These are phyloP conservation scores for Phialemonium atrogriseum DNA, from an alignment of 2,329 filamentous ascomycete genomes.

Conservation along the genomic window DNA sequence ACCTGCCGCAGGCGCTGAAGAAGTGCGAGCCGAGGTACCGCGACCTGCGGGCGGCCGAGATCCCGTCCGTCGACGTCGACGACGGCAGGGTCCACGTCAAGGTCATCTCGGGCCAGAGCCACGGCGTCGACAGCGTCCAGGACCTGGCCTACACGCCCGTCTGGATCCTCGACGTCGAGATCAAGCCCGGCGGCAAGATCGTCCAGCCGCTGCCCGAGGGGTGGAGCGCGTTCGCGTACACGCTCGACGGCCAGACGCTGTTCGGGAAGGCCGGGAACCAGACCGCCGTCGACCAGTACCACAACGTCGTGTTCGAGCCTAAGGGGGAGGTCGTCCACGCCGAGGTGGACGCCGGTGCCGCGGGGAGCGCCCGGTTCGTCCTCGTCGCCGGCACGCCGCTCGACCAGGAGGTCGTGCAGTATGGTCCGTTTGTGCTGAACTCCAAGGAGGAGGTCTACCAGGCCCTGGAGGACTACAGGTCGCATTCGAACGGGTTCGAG, in stretches of 20 bases:
- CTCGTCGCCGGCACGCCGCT: slow-evolving; percentile 72
- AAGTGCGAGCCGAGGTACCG: slow-evolving; percentile 86
- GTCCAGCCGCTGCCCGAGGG: slow-evolving; percentile 65
- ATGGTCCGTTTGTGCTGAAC: slow-evolving; percentile 76
- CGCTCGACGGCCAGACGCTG: slow-evolving; percentile 61
- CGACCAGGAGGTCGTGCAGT: slow-evolving; percentile 74
- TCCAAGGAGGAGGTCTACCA: slow-evolving; percentile 65
- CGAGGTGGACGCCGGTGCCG: slow-evolving; percentile 57
- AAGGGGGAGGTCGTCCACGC: slow-evolving; percentile 69
- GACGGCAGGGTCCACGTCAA: slow-evolving; percentile 71
- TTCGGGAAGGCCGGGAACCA: slow-evolving; percentile 47
- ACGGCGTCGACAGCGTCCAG: slow-evolving; percentile 78
- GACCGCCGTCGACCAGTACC: slow-evolving; percentile 57
- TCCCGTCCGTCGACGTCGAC: slow-evolving; percentile 65
- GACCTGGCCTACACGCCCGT: slow-evolving; percentile 94
- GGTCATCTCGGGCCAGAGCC: slow-evolving; percentile 79
- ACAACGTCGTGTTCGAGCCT: slow-evolving; percentile 84
- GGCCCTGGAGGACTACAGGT: slow-evolving; percentile 69
- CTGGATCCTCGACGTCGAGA: slow-evolving; percentile 82
- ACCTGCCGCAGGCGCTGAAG: slow-evolving; percentile 76
- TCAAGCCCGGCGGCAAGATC: slow-evolving; percentile 71
- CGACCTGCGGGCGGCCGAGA: slow-evolving; percentile 70
- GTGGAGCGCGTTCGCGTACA: slow-evolving; percentile 90
- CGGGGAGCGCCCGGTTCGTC: slow-evolving; percentile 51
- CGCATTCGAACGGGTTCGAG: slow-evolving; percentile 69